These are phyloP conservation scores for Panus rudis DNA, from an alignment of 768 basidiomycete genomes.

Conservation along the genomic window DNA sequence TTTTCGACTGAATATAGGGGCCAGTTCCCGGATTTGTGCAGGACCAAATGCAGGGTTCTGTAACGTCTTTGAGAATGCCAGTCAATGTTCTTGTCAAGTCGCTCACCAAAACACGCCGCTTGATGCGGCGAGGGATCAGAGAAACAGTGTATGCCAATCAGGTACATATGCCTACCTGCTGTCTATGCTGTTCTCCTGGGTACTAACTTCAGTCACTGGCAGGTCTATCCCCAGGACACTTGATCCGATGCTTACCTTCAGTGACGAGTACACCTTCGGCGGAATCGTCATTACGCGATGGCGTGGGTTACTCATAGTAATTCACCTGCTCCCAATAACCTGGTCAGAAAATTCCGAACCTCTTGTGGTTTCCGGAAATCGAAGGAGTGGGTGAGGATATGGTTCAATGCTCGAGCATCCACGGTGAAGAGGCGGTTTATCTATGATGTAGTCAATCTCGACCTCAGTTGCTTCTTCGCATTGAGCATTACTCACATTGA, in stretches of 20 bases:
- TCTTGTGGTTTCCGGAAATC: constrained; percentile 50
- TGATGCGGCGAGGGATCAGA: background rate
- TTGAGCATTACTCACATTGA: constrained; percentile 31
- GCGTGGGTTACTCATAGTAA: background rate
- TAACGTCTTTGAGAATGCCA: background rate
- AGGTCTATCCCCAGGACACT: too few species aligned
- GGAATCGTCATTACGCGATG: background rate
- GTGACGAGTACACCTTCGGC: constrained; percentile 40
- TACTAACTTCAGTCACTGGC: too few species aligned
- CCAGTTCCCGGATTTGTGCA: constrained; percentile 49
- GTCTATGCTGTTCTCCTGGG: constrained; percentile 29
- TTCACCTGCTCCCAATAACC: constrained; percentile 36
- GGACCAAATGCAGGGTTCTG: constrained; percentile 65
- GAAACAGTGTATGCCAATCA: constrained; percentile 2
- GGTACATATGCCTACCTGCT: constrained; percentile 32
- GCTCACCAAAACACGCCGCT: background rate
- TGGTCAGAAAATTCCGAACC: constrained; percentile 29
- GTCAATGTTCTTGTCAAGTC: constrained; percentile 2
- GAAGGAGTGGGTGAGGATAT: constrained; percentile 51
- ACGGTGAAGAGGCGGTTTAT: constrained; percentile 41
- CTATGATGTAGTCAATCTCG: constrained; percentile 14
- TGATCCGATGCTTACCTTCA: constrained; percentile 22
- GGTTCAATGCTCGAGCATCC: constrained; percentile 56
- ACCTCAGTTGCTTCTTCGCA: background rate
- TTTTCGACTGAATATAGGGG: constrained; percentile 51